Base-by-base conservation (phyloP, 208 protist genomes). In the Trypanosoma vivax region DNA sequence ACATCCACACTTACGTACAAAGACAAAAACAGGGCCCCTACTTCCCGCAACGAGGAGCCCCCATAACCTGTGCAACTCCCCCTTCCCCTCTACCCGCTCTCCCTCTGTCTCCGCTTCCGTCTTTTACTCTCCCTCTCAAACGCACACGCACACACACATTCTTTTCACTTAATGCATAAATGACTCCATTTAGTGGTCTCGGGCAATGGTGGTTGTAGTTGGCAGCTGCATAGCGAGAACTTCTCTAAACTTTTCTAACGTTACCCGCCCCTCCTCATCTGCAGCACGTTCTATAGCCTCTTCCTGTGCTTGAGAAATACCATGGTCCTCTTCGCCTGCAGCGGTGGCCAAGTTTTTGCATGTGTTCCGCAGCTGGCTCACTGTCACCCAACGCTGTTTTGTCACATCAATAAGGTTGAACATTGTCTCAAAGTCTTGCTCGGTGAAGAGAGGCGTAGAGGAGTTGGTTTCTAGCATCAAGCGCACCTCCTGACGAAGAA, bases 341-440 rank as follows among this genome's bases (percentile, higher is more conserved):
- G 74, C 66, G 2, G 79, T 83, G 1, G 87, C 71, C 21, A 96
- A 64, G 50, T 96, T 96, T 39, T 70, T 66, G 59, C 79, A 91
- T 10, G 79, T 85, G 66, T 96, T 91, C 29, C 83, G 80, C 42
- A 96, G 73, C 55, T 96, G 89, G 25, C 53, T 50, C 16, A 86
- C 69, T 2, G 89, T 90, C 40, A 96, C 80, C 67, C 69, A 84
- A 11, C 73, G 67, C 72, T 96, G 89, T 45, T 74, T 70, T 0
- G 89, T 94, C 14, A 94, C 81, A 61, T 96, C 89, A 43, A 93
- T 92, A 38, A 94, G 70, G 43, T 94, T 73, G 47, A 93, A 96
- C 84, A 96, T 96, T 11, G 86, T 96, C 53, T 90, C 83, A 27
- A 96, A 62, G 50, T 96, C 89, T 39, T 86, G 57, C 18, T 96